phyloP scores from a whole-genome alignment of 2,329 filamentous ascomycete species.

The Lecanoromycetidae sp. region DNA sequence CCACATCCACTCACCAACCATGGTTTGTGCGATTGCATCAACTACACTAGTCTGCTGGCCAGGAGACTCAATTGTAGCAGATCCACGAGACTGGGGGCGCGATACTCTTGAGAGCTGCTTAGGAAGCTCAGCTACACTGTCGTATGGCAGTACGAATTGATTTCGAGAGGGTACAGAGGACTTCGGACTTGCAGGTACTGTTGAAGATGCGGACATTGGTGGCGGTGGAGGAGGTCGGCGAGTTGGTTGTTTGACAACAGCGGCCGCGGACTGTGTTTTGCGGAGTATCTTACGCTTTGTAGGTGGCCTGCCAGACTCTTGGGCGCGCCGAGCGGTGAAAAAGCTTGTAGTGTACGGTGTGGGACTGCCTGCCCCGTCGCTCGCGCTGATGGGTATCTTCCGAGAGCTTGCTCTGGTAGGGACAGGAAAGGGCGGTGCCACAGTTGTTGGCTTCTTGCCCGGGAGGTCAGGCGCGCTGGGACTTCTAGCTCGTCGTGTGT shows the following conservation, averaged over 20 bases:
- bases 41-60: constrained; percentile 50
- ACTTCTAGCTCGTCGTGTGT: constrained; percentile 35
- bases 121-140: constrained; percentile 31
- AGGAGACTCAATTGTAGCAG: constrained; percentile 24
- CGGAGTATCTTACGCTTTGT: constrained; percentile 44
- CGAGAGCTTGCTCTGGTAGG: constrained; percentile 80
- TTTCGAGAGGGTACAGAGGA: constrained; percentile 64
- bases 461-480: constrained; percentile 35
- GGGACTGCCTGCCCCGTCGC: constrained; percentile 69
- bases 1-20: constrained; percentile 70
- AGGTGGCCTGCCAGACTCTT: constrained; percentile 40
- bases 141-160: constrained; percentile 51
- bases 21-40: constrained; percentile 92
- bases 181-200: constrained; percentile 55
- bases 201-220: constrained; percentile 55
- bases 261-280: constrained; percentile 73
- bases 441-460: constrained; percentile 27
- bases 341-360: constrained; percentile 46
- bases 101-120: background rate
- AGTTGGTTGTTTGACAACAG: constrained; percentile 39
- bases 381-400: constrained; percentile 53
- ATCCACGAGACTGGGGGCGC: background rate
- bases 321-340: constrained; percentile 43
- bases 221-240: constrained; percentile 45
- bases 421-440: constrained; percentile 69